phyloP scores from a whole-genome alignment of 2,329 filamentous ascomycete species.

The Teratosphaeria epicoccoides region DNA sequence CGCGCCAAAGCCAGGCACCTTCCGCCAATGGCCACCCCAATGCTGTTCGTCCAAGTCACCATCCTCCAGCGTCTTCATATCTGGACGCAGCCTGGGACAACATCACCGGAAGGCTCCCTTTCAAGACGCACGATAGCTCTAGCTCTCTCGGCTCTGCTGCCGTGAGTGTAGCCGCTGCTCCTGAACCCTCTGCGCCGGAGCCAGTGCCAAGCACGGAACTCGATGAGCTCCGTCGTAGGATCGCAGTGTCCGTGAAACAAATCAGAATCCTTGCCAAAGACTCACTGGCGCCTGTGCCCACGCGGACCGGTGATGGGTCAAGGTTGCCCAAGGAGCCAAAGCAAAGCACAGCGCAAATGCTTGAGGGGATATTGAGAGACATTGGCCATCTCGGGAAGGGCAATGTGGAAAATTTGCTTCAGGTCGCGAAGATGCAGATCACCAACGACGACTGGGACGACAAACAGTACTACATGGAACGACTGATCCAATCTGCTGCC shows the following conservation, averaged over 20 bases:
- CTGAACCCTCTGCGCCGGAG: conserved; percentile 3
- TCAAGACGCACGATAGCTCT: neutral
- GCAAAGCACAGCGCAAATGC: conserved; percentile 10
- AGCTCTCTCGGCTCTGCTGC: too few species aligned
- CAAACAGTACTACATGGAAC: conserved; percentile 52
- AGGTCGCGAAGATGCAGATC: conserved; percentile 28
- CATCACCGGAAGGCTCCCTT: neutral
- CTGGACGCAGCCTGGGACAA: neutral
- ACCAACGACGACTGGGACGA: conserved; percentile 48
- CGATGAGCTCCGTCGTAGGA: conserved; percentile 13
- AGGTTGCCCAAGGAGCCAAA: conserved; percentile 23
- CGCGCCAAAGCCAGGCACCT: neutral
- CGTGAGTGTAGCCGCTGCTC: neutral
- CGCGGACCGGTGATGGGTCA: conserved; percentile 36
- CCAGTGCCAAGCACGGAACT: conserved; percentile 15
- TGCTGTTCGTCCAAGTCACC: neutral
- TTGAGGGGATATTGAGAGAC: conserved; percentile 13
- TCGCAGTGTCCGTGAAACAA: conserved; percentile 17
- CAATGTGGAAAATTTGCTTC: conserved; percentile 26
- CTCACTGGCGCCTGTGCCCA: conserved; percentile 24
- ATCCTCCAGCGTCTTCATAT: neutral
- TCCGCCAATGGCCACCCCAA: neutral
- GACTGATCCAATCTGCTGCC: conserved; percentile 39
- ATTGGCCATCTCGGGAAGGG: conserved; percentile 16
- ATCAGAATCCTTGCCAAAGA: conserved; percentile 22